A percentile compares a stretch with the other conserved stretches of the same genome.
phyloP scores from a whole-genome alignment of 768 basidiomycete genomes.

The Kwoniella bestiolae region DNA sequence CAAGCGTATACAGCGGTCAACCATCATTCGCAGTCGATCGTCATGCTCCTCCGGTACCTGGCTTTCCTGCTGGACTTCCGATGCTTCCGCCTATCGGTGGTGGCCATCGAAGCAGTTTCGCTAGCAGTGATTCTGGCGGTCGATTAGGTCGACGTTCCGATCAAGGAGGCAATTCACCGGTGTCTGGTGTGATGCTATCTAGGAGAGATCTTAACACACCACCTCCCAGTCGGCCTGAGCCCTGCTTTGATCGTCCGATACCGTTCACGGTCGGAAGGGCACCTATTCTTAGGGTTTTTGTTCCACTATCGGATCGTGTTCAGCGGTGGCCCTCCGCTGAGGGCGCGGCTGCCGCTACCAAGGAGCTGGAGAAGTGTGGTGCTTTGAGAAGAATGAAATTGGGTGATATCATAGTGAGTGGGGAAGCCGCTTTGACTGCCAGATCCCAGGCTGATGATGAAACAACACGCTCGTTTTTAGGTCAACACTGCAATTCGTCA shows the following conservation, averaged over 20 bases:
- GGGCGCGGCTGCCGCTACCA: slow-evolving; percentile 41
- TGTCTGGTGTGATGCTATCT: background rate
- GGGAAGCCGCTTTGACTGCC: background rate
- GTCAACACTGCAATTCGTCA: slow-evolving; percentile 52
- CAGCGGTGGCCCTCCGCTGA: slow-evolving; percentile 53
- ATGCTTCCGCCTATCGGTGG: slow-evolving; percentile 30
- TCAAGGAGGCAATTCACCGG: slow-evolving; percentile 16
- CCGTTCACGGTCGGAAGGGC: slow-evolving; percentile 48
- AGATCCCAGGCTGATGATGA: too few relatives aligned
- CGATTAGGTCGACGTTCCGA: slow-evolving; percentile 24
- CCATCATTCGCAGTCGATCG: slow-evolving; percentile 22
- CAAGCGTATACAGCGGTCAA: slow-evolving; percentile 16
- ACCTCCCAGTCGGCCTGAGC: slow-evolving; percentile 37
- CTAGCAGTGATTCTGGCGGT: slow-evolving; percentile 32
- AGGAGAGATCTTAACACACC: slow-evolving; percentile 13
- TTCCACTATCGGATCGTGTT: slow-evolving; percentile 50
- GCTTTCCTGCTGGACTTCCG: slow-evolving; percentile 21
- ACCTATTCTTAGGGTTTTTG: slow-evolving; percentile 53
- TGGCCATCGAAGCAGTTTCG: slow-evolving; percentile 31
- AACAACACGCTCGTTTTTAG: slow-evolving; percentile 21
- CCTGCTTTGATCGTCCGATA: slow-evolving; percentile 52
- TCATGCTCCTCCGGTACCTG: slow-evolving; percentile 32
- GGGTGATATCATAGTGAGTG: slow-evolving; percentile 51
- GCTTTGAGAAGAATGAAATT: slow-evolving; percentile 44
- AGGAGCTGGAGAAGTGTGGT: slow-evolving; percentile 55